These are phyloP conservation scores for Starmerella lactis-condensi DNA, from an alignment of 805 yeast species.

Conservation along the genomic window DNA sequence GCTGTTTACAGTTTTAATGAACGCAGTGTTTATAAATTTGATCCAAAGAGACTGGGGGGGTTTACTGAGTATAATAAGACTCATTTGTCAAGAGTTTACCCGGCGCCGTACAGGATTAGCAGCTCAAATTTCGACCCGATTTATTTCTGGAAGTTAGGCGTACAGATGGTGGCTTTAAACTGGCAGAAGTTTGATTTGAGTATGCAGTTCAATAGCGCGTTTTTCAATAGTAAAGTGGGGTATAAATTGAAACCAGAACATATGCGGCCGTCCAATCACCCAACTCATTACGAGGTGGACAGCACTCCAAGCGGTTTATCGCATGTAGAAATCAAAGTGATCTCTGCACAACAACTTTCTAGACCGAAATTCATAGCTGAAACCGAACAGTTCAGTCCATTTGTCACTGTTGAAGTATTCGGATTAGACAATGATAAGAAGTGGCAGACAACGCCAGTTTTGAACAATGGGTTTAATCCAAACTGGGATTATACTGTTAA, in stretches of 20 bases:
- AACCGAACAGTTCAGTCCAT: conserved; percentile 38
- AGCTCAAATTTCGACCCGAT: conserved; percentile 73
- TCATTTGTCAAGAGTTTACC: conserved; percentile 70
- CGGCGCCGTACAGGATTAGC: conserved; percentile 55
- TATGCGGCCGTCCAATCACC: conserved; percentile 12
- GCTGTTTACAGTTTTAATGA: conserved; percentile 84
- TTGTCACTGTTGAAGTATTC: conserved; percentile 39
- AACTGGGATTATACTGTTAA: conserved; percentile 49
- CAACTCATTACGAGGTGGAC: conserved; percentile 5
- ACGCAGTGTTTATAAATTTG: conserved; percentile 45
- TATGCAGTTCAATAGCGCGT: conserved; percentile 67
- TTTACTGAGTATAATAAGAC: conserved; percentile 58
- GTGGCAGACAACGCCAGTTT: conserved; percentile 25
- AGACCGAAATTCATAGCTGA: conserved; percentile 36
- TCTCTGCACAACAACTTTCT: conserved; percentile 79
- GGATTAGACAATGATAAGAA: conserved; percentile 23
- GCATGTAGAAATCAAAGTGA: conserved; percentile 27
- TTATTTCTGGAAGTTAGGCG: conserved; percentile 65
- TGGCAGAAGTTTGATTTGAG: conserved; percentile 91
- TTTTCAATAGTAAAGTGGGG: conserved; percentile 43
- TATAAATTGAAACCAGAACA: conserved; percentile 56
- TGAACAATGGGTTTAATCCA: conserved; percentile 74
- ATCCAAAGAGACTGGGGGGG: conserved; percentile 33
- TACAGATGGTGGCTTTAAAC: conserved; percentile 88
- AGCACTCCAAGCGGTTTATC: neutral